A percentile compares a stretch with the other conserved stretches of the same genome.
Conservation (phyloP, 202 grass and related monocot genomes). For the Cymbopogon flexuosus region DNA sequence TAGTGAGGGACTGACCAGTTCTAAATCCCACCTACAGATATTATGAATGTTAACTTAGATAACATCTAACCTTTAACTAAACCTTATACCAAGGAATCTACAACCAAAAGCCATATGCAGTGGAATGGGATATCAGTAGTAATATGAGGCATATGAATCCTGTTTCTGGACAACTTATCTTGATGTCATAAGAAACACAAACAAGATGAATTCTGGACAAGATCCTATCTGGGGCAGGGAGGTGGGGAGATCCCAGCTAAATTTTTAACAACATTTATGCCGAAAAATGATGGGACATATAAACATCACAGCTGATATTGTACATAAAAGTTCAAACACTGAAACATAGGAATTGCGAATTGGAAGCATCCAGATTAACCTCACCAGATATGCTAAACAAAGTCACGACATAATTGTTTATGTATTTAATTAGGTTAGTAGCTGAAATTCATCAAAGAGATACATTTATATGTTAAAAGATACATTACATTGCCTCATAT, state of each 20-base stretch:
- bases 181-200: too few relatives aligned
- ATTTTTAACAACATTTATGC: neutral
- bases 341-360: neutral
- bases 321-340: neutral
- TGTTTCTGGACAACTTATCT: neutral
- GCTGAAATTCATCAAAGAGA: neutral
- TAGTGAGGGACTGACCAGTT: neutral
- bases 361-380: neutral
- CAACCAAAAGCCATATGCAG: neutral
- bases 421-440: neutral
- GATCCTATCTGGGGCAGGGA: neutral
- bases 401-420: neutral
- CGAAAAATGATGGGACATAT: neutral
- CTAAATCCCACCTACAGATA: slow-evolving; percentile 31
- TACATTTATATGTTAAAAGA: slow-evolving; percentile 7
- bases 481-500: neutral
- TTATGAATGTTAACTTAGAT: slow-evolving; percentile 30
- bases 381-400: neutral
- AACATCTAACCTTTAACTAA: neutral
- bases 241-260: neutral
- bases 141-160: neutral
- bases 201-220: neutral
- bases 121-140: neutral
- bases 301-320: neutral
- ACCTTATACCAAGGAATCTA: slow-evolving; percentile 11